These are phyloP conservation scores for Omphalea diandra DNA, from an alignment of 441 rosid species.

Conservation along the genomic window DNA sequence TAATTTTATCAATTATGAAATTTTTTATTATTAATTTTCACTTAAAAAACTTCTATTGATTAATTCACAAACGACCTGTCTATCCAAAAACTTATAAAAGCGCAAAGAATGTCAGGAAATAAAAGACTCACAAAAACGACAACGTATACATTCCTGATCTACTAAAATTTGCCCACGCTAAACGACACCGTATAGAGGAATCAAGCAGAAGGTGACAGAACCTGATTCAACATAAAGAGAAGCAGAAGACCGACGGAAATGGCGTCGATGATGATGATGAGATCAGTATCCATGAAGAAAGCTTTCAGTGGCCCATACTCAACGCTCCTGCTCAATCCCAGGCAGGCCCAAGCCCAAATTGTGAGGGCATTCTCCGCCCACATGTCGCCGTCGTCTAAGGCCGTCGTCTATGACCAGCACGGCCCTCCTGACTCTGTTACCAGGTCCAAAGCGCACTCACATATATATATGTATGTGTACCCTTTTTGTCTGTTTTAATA, in stretches of 20 bases:
- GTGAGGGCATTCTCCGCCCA: conserved; percentile 52
- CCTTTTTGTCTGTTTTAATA: background rate
- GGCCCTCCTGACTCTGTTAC: conserved; percentile 82
- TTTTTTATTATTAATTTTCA: too few relatives aligned
- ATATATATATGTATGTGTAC: background rate
- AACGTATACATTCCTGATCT: too few relatives aligned
- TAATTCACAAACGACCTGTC: too few relatives aligned
- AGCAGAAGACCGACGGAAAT: conserved; percentile 20
- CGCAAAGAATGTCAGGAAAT: too few relatives aligned
- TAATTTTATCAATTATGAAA: too few relatives aligned
- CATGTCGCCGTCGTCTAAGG: conserved; percentile 83
- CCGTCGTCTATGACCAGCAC: conserved; percentile 76
- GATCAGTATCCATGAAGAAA: conserved; percentile 29
- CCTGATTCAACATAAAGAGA: too few relatives aligned
- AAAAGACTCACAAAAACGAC: too few relatives aligned
- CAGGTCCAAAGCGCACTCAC: conserved; percentile 31
- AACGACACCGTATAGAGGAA: background rate
- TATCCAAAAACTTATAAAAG: too few relatives aligned
- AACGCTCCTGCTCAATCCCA: too few relatives aligned
- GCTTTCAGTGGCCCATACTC: conserved; percentile 16
- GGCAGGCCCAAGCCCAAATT: conserved; percentile 21
- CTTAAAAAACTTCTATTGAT: too few relatives aligned
- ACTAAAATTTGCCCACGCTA: too few relatives aligned
- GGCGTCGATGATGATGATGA: conserved; percentile 27
- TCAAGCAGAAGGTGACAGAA: too few relatives aligned